Evolutionary conservation across 169 alveolate species (phyloP).

Genomic region (Eimeria brunetti): DNA sequence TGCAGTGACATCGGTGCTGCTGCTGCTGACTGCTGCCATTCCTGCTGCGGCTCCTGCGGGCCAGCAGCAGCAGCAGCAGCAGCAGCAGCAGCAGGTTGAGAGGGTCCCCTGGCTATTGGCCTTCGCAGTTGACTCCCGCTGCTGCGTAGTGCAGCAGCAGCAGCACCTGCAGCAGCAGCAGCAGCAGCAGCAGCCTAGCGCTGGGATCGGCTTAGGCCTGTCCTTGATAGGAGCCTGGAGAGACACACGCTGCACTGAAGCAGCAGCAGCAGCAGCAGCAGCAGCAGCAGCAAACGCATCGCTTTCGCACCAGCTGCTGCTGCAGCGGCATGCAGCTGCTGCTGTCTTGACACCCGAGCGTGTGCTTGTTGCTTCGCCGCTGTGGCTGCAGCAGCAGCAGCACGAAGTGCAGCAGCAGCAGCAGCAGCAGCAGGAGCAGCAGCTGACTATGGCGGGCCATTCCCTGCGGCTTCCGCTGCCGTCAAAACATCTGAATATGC

Average conservation of each 20-base stretch:
- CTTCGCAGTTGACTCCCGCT: slow-evolving; percentile 19
- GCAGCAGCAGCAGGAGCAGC: slow-evolving; percentile 65
- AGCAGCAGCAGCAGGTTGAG: slow-evolving; percentile 45
- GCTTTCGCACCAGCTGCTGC: slow-evolving; percentile 44
- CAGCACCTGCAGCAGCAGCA: slow-evolving; percentile 19
- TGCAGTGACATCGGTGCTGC: slow-evolving; percentile 31
- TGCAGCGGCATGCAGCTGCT: slow-evolving; percentile 54
- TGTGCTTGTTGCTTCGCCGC: slow-evolving; percentile 5
- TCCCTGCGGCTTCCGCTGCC: slow-evolving; percentile 5
- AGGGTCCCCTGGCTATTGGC: slow-evolving; percentile 28
- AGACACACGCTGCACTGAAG: slow-evolving; percentile 22
- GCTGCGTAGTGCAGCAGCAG: slow-evolving; percentile 44
- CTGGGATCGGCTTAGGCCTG: not conserved
- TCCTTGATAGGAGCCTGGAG: slow-evolving; percentile 46
- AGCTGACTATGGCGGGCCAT: not conserved
- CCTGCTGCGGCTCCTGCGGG: slow-evolving; percentile 21
- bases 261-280: slow-evolving; percentile 23
- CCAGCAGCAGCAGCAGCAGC: slow-evolving; percentile 44
- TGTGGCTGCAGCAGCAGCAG: slow-evolving; percentile 64
- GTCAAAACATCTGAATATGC: not conserved
- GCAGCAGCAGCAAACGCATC: slow-evolving; percentile 21
- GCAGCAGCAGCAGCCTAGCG: slow-evolving; percentile 14
- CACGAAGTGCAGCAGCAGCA: no score
- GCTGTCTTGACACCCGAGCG: slow-evolving; percentile 61
- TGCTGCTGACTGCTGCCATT: slow-evolving; percentile 27